Evolutionary conservation across 495 filamentous ascomycete species (phyloP), one percentile per base, ranked within the genome.

Genomic region (Clavariopsis aquatica): DNA sequence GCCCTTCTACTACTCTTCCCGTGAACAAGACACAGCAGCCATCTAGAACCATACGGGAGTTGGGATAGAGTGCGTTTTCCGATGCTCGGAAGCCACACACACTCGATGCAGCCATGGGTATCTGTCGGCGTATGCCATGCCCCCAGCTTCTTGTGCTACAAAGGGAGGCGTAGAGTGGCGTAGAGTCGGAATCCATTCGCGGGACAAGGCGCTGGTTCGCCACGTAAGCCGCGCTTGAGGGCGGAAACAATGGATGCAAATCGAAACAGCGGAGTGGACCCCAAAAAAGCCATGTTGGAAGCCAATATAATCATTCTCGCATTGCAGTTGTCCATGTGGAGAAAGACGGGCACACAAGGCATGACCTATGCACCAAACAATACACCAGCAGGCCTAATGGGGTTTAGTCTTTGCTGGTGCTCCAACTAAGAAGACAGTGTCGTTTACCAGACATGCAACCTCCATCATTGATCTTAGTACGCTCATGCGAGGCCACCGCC

Each of bases 381-480:
- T 23, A 49, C 47, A 22, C 47, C 26, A 49, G 7, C 15, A 22
- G 19, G 20, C 47, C 47, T 2, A n/a, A 17, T 43, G 38, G n/a
- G 38, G 15, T 17, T 9, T 43, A 43, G 38, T n/a, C 9, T 6
- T 12, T 34, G 31, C 31, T 34, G 12, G n/a, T n/a, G n/a, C n/a
- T n/a, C n/a, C n/a, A n/a, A n/a, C n/a, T n/a, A n/a, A n/a, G n/a
- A n/a, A n/a, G n/a, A n/a, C n/a, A n/a, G n/a, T n/a, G n/a, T n/a
- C n/a, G n/a, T n/a, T n/a, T n/a, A n/a, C n/a, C n/a, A n/a, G n/a
- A n/a, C n/a, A n/a, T n/a, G n/a, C n/a, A n/a, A n/a, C n/a, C n/a
- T n/a, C n/a, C 47, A 49, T 49, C 47, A 49, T 49, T 22, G 47
- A 49, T 22, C 43, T 47, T n/a, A 47, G 43, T n/a, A n/a, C 12